These are phyloP conservation scores for Corynascus novoguineensis DNA, from an alignment of 495 filamentous ascomycete species.

Conservation along the genomic window DNA sequence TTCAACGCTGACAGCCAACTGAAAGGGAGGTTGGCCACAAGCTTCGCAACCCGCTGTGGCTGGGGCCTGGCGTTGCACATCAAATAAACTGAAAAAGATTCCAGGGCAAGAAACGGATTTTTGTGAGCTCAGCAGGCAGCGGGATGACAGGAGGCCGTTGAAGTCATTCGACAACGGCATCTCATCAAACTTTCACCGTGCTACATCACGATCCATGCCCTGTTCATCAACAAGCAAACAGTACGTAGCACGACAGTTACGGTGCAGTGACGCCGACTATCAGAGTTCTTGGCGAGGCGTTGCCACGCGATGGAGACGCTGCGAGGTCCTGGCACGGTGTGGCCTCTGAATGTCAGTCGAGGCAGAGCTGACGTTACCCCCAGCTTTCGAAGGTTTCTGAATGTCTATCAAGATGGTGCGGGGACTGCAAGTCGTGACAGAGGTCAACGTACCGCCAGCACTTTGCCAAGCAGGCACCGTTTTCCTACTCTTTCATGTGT, in stretches of 20 bases:
- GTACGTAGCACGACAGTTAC: conserved; percentile 15
- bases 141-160: neutral
- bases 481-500: neutral
- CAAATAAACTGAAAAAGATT: no score
- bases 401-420: neutral
- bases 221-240: neutral
- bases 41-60: conserved; percentile 28
- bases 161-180: neutral
- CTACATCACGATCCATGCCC: neutral
- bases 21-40: conserved; percentile 18
- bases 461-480: conserved; percentile 29
- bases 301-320: neutral
- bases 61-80: no score
- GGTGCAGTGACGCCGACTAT: conserved; percentile 9
- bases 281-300: conserved; percentile 14
- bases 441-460: neutral
- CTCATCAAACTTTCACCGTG: no score
- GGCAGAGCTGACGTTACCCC: conserved; percentile 23
- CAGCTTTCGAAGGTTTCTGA: neutral
- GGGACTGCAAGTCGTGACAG: neutral
- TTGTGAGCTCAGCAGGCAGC: neutral
- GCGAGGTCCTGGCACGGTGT: conserved; percentile 13
- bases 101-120: neutral
- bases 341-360: neutral
- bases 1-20: conserved; percentile 17